A percentile compares a stretch with the other conserved stretches of the same genome.
These are phyloP conservation scores for Delonix regia DNA, from an alignment of 306 rosid genomes.

Conservation along the genomic window DNA sequence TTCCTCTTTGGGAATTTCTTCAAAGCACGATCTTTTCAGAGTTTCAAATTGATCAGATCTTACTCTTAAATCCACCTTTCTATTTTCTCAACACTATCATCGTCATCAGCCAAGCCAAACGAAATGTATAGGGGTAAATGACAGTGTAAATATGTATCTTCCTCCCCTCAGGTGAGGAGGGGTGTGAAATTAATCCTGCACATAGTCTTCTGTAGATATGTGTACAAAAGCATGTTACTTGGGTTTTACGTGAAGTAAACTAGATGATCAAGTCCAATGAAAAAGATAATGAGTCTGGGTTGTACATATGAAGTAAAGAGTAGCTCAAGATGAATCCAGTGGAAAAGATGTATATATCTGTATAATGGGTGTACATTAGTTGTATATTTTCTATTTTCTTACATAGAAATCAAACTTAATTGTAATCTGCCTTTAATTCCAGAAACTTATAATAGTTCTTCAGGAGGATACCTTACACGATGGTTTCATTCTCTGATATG, in stretches of 20 bases:
- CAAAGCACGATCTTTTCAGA: slow-evolving; percentile 74
- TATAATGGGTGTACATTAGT: neutral
- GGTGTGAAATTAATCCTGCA: slow-evolving; percentile 30
- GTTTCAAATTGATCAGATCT: slow-evolving; percentile 72
- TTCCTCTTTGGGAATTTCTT: slow-evolving; percentile 72
- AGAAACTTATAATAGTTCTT: neutral
- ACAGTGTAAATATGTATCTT: slow-evolving; percentile 37
- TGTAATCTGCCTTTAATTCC: neutral
- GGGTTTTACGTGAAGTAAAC: slow-evolving; percentile 35
- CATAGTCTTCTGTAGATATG: neutral
- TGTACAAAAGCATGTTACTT: slow-evolving; percentile 26
- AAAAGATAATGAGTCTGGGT: neutral
- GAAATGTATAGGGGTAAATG: slow-evolving; percentile 22
- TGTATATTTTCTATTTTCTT: neutral
- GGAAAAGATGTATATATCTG: neutral
- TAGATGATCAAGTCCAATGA: slow-evolving; percentile 10
- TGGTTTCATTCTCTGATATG: neutral
- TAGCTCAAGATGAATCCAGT: neutral
- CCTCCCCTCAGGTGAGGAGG: slow-evolving; percentile 5
- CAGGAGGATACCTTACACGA: neutral
- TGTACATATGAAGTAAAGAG: neutral
- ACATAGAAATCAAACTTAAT: neutral
- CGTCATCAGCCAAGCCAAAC: slow-evolving; percentile 6
- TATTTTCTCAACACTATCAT: slow-evolving; percentile 38
- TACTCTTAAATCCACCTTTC: slow-evolving; percentile 57